A percentile compares a stretch with the other conserved stretches of the same genome.
Conservation (phyloP, 768 basidiomycete genomes). For the Agrocybe pediades region DNA sequence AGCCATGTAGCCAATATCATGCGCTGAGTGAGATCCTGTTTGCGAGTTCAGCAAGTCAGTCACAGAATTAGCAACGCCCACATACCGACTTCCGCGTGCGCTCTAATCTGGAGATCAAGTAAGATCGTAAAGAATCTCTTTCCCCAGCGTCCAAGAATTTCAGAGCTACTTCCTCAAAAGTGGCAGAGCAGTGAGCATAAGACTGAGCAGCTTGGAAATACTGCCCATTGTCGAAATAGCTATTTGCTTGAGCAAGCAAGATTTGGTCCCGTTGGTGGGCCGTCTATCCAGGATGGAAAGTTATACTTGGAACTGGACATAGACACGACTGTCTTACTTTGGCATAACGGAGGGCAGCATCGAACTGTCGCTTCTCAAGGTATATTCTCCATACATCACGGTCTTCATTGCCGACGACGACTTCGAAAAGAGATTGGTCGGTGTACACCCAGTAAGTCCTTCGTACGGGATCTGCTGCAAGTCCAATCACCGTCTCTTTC, state of each 20-base stretch:
- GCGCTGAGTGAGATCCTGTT: constrained; percentile 86
- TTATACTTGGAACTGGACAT: background rate
- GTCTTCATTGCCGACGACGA: constrained; percentile 85
- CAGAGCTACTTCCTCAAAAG: constrained; percentile 91
- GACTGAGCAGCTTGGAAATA: constrained; percentile 92
- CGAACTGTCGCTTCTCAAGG: constrained; percentile 74
- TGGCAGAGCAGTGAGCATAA: constrained; percentile 84
- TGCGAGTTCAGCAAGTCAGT: background rate
- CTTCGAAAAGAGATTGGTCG: constrained; percentile 84
- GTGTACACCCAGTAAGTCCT: constrained; percentile 96
- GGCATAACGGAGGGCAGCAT: constrained; percentile 77
- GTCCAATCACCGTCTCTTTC: constrained; percentile 69
- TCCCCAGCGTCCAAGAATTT: constrained; percentile 90
- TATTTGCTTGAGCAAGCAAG: constrained; percentile 79
- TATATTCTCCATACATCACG: constrained; percentile 95
- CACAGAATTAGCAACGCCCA: constrained; percentile 2
- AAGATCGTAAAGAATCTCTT: constrained; percentile 87
- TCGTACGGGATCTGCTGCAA: constrained; percentile 83
- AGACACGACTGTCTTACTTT: constrained; percentile 52
- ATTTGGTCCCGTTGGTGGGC: constrained; percentile 87
- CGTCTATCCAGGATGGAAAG: constrained; percentile 65
- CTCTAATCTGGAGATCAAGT: constrained; percentile 86
- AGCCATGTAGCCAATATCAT: constrained; percentile 99
- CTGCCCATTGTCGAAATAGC: constrained; percentile 74
- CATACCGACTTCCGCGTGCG: constrained; percentile 80